These are phyloP conservation scores for Rhododendron henanense DNA, from an alignment of 148 eudicot species.

Conservation along the genomic window DNA sequence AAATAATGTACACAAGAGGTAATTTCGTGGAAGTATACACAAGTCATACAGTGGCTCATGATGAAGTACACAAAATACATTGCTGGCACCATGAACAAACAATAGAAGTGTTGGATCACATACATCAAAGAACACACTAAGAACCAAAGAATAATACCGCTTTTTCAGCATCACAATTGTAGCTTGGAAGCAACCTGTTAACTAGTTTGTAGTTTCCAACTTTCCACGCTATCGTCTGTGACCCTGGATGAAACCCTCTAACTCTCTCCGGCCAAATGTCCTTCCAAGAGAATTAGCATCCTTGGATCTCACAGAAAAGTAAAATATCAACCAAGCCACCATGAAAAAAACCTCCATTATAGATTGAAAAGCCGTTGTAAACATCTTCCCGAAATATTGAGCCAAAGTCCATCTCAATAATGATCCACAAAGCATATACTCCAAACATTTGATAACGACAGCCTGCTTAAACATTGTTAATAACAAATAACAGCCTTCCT, in stretches of 20 bases:
- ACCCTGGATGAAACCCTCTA: constrained; percentile 64
- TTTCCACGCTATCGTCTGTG: constrained; percentile 29
- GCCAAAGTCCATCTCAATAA: constrained; percentile 55
- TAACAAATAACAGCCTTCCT: constrained; percentile 73
- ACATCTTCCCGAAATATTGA: constrained; percentile 41
- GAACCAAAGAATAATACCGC: constrained; percentile 27
- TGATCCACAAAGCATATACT: constrained; percentile 68
- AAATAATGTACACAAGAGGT: constrained; percentile 22
- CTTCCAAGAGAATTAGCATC: constrained; percentile 66
- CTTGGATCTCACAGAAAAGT: constrained; percentile 62
- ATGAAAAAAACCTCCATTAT: constrained; percentile 77
- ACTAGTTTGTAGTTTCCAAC: constrained; percentile 13
- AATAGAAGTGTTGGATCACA: constrained; percentile 28
- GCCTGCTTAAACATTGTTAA: constrained; percentile 57
- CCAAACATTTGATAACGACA: constrained; percentile 58
- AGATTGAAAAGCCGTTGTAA: constrained; percentile 54
- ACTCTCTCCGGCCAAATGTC: constrained; percentile 74
- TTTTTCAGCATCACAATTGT: constrained; percentile 15
- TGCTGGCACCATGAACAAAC: constrained; percentile 24
- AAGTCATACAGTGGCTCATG: constrained; percentile 27
- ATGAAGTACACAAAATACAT: constrained; percentile 32
- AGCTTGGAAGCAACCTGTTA: constrained; percentile 6
- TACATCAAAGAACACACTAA: constrained; percentile 22
- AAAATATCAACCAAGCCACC: constrained; percentile 80
- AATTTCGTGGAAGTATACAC: constrained; percentile 30